Evolutionary conservation across 441 rosid genomes (phyloP), one percentile per base, ranked within the genome.

Genomic region (Hura crepitans): DNA sequence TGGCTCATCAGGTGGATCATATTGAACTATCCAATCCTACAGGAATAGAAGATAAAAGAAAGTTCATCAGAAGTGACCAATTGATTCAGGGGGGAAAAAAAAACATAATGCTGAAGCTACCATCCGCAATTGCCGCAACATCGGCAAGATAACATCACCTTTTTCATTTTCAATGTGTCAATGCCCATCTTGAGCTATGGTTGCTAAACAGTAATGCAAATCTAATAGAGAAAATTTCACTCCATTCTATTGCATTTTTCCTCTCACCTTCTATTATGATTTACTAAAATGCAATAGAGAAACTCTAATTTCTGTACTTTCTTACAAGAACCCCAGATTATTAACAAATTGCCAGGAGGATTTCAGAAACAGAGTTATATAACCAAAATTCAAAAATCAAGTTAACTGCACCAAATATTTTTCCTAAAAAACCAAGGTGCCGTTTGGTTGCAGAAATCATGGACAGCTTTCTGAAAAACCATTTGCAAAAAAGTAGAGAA

Each of bases 1-100:
- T 56, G 99, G 97, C 74, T 96, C 92, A 87, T 92, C 99, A 0
- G 98, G 99, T 72, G 99, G 99, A 84, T 96, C 99, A 79, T 85
- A 96, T 68, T 93, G 98, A 75, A 96, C 85, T 67, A 93, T 93
- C 97, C 98, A 96, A 73, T 96, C 99, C 99, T 96, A 65, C 77
- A 81, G 27, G 75, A 22, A 53, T 31, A 59, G 63, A 71, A 74
- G 25, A 53, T 59, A 56, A 66, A 67, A 74, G 10, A 53, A 64
- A 64, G 66, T 59, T 31, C 43, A 35, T 60, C 51, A 74, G 43
- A 54, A 71, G 18, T 31, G 49, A 68, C 35, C 5, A 28, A 10
- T 6, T 13, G 67, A 31, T 31, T 54, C 54, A 23, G 6, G n/a
- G n/a, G n/a, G n/a, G n/a, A n/a, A n/a, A n/a, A n/a, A n/a, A n/a